Percentiles rank a stretch among this genome's conserved stretches.
Conservation (phyloP, 2,329 filamentous ascomycete species). For the Sclerotinia subarctica region DNA sequence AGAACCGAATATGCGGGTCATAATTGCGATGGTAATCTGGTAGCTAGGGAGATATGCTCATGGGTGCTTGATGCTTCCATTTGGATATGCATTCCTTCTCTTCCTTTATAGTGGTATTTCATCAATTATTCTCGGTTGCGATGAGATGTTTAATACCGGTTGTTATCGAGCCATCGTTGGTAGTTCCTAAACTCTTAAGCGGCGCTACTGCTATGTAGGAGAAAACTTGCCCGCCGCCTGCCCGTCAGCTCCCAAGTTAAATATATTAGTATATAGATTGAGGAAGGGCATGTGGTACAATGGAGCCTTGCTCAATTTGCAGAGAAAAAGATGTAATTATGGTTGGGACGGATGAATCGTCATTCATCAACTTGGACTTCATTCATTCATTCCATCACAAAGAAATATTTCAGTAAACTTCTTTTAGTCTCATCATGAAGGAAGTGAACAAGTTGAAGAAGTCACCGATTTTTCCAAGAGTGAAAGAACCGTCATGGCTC, state of each 20-base stretch:
- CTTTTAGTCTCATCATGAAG: background rate
- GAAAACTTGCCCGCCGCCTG: background rate
- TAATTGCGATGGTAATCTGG: background rate
- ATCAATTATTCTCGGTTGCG: background rate
- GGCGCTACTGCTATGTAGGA: background rate
- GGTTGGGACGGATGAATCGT: background rate
- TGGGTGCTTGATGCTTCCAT: background rate
- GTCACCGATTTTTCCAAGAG: background rate
- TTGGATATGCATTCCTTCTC: background rate
- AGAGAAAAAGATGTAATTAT: background rate
- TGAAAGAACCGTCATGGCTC: background rate
- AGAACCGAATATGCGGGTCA: background rate
- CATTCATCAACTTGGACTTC: background rate
- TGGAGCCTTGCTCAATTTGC: background rate
- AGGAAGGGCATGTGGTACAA: background rate
- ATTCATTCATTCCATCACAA: background rate
- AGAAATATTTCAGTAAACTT: background rate
- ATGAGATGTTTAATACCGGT: background rate
- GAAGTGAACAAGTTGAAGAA: background rate
- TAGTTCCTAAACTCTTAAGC: background rate
- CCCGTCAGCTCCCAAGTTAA: too few relatives aligned
- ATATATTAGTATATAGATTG: background rate
- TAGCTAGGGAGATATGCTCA: background rate
- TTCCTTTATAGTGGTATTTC: background rate
- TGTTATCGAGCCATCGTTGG: background rate